Evolutionary conservation across 2,329 filamentous ascomycete species (phyloP), one percentile per base, ranked within the genome.

Genomic region (Ophiostoma triangulosporum): DNA sequence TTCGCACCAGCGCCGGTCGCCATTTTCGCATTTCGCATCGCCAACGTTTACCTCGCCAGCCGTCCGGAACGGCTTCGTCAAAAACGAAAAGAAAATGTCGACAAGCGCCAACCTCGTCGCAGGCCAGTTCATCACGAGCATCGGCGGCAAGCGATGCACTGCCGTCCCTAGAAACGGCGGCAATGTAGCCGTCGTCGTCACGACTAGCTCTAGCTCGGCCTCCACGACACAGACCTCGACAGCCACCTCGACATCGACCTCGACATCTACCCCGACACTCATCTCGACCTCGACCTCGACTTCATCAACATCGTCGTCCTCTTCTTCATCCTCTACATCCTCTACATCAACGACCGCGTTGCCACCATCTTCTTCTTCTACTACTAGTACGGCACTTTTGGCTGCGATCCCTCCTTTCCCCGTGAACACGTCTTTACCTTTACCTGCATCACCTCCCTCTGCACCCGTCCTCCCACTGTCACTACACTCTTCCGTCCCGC

Each of bases 141-240:
- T 77, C 53, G 64, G 70, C 54, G 74, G 73, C 51, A 73, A 69
- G 63, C 70, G 70, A 64, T 78, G 77, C 67, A 79, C 76, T 60
- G 75, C 72, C 56, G 67, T 78, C 58, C 75, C 74, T 48, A 73
- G 63, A 60, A 57, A 54, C 24, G 56, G 59, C 48, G 59, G 40
- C 53, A 56, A 57, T 50, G 31, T 40, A 7, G 48, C 49, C 48
- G 48, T 48, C 45, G 51, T 48, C 17, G 46, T 48, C 46, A 31
- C 50, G 46, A 40, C 49, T 49, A 45, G 48, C 51, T 35, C 49
- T 49, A 45, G 48, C 51, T 35, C 55, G 48, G 56, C 60, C 20
- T 59, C 58, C 6, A 54, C 58, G 5, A 22, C 45, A 56, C n/a
- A 52, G 43, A n/a, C 29, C 17, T 20, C 36, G n/a, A 3, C 35